Percentiles rank a stretch among this genome's conserved stretches.
phyloP scores from a whole-genome alignment of 495 filamentous ascomycete genomes.

The Penicillium antarcticum region DNA sequence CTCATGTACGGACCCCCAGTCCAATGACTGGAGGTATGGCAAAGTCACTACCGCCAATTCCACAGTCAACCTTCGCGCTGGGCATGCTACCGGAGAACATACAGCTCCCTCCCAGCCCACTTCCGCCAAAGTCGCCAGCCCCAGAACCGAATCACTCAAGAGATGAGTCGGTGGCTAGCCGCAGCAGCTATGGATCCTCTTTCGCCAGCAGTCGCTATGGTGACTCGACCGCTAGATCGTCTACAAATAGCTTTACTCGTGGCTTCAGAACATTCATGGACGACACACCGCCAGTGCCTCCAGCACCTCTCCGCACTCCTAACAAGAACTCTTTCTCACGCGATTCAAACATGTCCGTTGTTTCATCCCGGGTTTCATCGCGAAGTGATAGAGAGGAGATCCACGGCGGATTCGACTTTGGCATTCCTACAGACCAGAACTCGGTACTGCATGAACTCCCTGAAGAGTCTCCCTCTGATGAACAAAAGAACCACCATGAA shows the following conservation, averaged over 20 bases:
- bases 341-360: constrained; percentile 24
- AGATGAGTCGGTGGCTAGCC: constrained; percentile 36
- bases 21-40: constrained; percentile 9
- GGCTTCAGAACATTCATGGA: constrained; percentile 32
- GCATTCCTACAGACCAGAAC: constrained; percentile 7
- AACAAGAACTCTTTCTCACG: constrained; percentile 20
- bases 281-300: constrained; percentile 38
- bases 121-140: constrained; percentile 18
- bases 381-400: constrained; percentile 20
- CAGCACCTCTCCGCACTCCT: constrained; percentile 23
- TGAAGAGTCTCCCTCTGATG: constrained; percentile 9
- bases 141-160: constrained; percentile 23
- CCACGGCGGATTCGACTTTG: constrained; percentile 33
- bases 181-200: constrained; percentile 45
- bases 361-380: constrained; percentile 12
- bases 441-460: constrained; percentile 20
- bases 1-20: constrained; percentile 27
- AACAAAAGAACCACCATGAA: neutral
- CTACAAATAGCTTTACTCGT: constrained; percentile 35
- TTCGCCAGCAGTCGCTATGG: constrained; percentile 42
- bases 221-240: constrained; percentile 37
- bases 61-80: constrained; percentile 15
- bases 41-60: constrained; percentile 17
- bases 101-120: constrained; percentile 27
- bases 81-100: constrained; percentile 16